These are phyloP conservation scores for Sporothrix euskadiensis DNA, from an alignment of 2,329 filamentous ascomycete genomes.

Conservation along the genomic window DNA sequence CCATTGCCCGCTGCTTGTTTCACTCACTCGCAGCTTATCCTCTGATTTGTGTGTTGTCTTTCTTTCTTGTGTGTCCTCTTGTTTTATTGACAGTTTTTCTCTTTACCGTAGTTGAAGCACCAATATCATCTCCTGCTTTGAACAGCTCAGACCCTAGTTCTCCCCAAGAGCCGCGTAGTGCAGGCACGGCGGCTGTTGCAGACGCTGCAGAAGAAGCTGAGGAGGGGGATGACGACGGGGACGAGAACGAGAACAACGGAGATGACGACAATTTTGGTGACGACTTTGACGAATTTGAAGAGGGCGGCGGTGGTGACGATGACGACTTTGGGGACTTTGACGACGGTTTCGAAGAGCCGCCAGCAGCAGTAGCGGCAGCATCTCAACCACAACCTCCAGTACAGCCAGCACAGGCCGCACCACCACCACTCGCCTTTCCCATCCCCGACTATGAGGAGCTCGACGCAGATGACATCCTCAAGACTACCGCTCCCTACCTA, in stretches of 20 bases:
- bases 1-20: not conserved
- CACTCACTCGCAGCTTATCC: conserved; percentile 17
- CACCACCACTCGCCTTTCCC: conserved; percentile 40
- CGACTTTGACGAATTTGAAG: conserved; percentile 64
- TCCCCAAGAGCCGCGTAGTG: conserved; percentile 35
- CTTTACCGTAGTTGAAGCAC: conserved; percentile 40
- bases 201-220: conserved; percentile 35
- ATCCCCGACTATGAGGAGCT: conserved; percentile 68
- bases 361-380: conserved; percentile 34
- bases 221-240: conserved; percentile 40
- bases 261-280: conserved; percentile 56
- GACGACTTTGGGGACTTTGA: conserved; percentile 70
- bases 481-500: conserved; percentile 66
- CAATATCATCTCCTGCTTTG: conserved; percentile 41
- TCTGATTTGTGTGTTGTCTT: conserved; percentile 30
- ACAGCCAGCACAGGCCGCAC: conserved; percentile 37
- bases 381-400: conserved; percentile 35
- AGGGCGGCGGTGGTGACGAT: conserved; percentile 54
- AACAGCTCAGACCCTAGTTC: conserved; percentile 37
- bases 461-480: conserved; percentile 59
- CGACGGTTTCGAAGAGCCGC: conserved; percentile 65
- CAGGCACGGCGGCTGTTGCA: conserved; percentile 36
- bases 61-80: conserved; percentile 35
- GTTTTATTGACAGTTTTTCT: conserved; percentile 39
- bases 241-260: conserved; percentile 37